These are phyloP conservation scores for Yamadazyma insecticola DNA, from an alignment of 805 yeast genomes.

Conservation along the genomic window DNA sequence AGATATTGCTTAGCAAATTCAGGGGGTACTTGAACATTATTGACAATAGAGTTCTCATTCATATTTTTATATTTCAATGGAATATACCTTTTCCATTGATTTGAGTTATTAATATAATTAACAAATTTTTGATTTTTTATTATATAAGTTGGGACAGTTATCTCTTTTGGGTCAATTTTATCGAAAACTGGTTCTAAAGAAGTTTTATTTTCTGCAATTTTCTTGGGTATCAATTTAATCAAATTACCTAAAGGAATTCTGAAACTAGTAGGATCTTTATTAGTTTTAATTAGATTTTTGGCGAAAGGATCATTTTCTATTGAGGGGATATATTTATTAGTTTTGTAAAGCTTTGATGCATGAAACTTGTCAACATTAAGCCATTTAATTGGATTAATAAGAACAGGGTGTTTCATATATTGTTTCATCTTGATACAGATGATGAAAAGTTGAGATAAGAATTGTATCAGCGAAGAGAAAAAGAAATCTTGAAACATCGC, in stretches of 20 bases:
- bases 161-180: background rate
- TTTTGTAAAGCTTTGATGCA: conserved; percentile 14
- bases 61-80: conserved; percentile 23
- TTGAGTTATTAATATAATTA: conserved; percentile 11
- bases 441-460: too few relatives aligned
- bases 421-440: conserved; percentile 9
- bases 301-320: conserved; percentile 26
- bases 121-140: conserved; percentile 18
- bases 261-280: conserved; percentile 17
- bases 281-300: conserved; percentile 17
- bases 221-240: conserved; percentile 6
- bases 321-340: conserved; percentile 9
- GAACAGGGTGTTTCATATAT: conserved; percentile 23
- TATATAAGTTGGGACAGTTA: conserved; percentile 20
- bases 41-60: conserved; percentile 8
- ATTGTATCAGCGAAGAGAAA: conserved; percentile 2
- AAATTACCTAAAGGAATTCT: conserved; percentile 27
- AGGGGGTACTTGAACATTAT: background rate
- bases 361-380: conserved; percentile 19
- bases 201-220: background rate
- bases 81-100: conserved; percentile 17
- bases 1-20: conserved; percentile 8
- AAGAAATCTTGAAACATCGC: too few relatives aligned
- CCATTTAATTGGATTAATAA: conserved; percentile 27
- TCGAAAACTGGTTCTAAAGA: conserved; percentile 11